Evolutionary conservation across 257 asterid genomes (phyloP).

Genomic region (Dorcoceras hygrometricum): DNA sequence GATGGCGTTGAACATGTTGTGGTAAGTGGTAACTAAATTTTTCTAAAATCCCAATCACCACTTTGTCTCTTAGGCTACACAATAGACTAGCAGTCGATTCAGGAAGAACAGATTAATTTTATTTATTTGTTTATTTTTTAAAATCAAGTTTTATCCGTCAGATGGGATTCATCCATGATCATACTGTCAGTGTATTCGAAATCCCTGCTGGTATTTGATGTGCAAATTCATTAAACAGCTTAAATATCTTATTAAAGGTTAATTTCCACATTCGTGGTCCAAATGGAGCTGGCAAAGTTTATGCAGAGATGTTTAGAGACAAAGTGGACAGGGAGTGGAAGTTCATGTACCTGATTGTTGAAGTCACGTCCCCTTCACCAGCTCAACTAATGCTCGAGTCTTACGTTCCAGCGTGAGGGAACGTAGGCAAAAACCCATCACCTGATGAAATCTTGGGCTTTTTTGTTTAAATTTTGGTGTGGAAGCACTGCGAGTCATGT

Average conservation of each 20-base stretch:
- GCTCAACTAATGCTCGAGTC: constrained; percentile 92
- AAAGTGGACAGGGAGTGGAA: constrained; percentile 83
- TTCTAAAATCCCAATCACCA: background rate
- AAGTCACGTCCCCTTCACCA: constrained; percentile 66
- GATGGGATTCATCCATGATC: background rate
- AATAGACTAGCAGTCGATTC: no score
- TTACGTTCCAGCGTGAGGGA: constrained; percentile 70
- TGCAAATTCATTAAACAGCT: background rate
- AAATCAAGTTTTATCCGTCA: background rate
- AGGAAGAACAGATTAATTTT: background rate
- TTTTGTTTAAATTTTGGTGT: no score
- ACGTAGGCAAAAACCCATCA: background rate
- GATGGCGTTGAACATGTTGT: constrained; percentile 83
- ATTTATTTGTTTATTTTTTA: background rate
- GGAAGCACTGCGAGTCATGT: no score
- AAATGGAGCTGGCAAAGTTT: constrained; percentile 82
- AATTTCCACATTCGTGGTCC: constrained; percentile 92
- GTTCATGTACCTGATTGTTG: constrained; percentile 76
- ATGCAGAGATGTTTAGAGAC: constrained; percentile 88
- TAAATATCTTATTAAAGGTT: constrained; percentile 44
- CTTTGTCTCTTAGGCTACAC: background rate
- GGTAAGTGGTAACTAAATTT: constrained; percentile 33
- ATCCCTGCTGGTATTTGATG: background rate
- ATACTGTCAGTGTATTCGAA: background rate
- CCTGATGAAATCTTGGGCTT: no score